Evolutionary conservation across 176 grass and related monocot species (phyloP), one percentile per base, ranked within the genome.

Genomic region (Hordeum marinum): DNA sequence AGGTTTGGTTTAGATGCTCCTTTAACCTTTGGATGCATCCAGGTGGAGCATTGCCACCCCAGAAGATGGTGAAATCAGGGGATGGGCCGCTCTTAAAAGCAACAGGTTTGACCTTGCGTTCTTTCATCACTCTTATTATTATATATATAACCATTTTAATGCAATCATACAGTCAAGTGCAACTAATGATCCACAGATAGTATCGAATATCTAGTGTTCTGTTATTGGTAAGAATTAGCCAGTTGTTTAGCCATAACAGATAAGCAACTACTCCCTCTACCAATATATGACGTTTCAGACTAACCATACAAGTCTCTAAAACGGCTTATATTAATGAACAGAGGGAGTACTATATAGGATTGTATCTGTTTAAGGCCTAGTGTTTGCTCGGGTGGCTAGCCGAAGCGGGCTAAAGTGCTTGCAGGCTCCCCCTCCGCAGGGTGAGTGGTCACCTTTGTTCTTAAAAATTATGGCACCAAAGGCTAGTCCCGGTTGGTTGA

Each of bases 21-120:
- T 98, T 98, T 80, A 98, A 98, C 73, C 91, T 93, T 42, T 98
- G 95, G 95, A 98, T 78, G 42, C 85, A 98, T 80, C 82, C 65
- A 26, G 66, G 68, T 27, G 91, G 95, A 41, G 85, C 90, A 46
- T 79, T 95, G 72, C 87, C 80, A 80, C 91, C 93, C 3, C 89
- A 93, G 85, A 93, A 85, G 86, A 98, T 98, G 95, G 85, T 95
- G 77, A 87, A 76, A 43, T 80, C 83, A 72, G 77, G 88, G 20
- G 81, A 91, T 31, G 79, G 82, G 26, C 90, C 87, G 61, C 95
- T 95, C 63, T 81, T 93, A 83, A 95, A 95, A 95, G 84, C 85
- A 68, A 89, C 85, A 82, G 95, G 95, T 98, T 70, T 83, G 74
- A 85, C 45, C 59, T 89, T 42, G 34, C 35, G 34, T 83, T 86